Evolutionary conservation across 2,329 filamentous ascomycete genomes (phyloP), one percentile per base, ranked within the genome.

Genomic region (Septoria petroselini): DNA sequence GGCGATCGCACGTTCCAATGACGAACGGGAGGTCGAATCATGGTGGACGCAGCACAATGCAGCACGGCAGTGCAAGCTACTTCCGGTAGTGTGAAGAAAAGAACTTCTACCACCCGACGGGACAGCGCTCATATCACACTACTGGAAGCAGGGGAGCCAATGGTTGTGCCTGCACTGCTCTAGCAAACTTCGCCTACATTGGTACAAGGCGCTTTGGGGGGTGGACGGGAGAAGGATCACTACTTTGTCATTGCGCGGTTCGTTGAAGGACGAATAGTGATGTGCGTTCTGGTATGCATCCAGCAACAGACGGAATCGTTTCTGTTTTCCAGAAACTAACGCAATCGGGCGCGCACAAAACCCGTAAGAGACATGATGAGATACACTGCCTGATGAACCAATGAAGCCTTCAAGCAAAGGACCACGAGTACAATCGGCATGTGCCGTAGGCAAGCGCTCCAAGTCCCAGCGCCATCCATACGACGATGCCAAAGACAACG

Each of bases 401-500:
- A 19, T 38, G 11, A 21, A 3, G 17, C 17, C 31, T 40, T 49
- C 33, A 30, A 19, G 23, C 27, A 39, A 50, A 41, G 5, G 37
- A 23, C 60, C 60, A 63, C 40, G 41, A 47, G 53, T 58, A 63
- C 50, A 58, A 33, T 4, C 52, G 54, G 37, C 58, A 48, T 18
- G 50, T 41, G 29, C 54, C 52, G 50, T 59, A 63, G 23, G 41
- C 47, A 41, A 57, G 41, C 12, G 41, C 55, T 23, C 60, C 35
- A 8, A 60, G 33, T 7, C 50, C 58, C 7, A 65, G 38, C 7
- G 61, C 58, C 3, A 62, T 58, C 21, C 70, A 57, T 14, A 74
- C 61, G 7, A 69, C 70, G 60, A 86, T 62, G 1, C 67, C 70
- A 3, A 76, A 62, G 18, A 84, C 68, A n/a, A 86, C 75, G 15